Base-by-base conservation (phyloP, 2,329 filamentous ascomycete genomes). In the Hymenoscyphus linearis region DNA sequence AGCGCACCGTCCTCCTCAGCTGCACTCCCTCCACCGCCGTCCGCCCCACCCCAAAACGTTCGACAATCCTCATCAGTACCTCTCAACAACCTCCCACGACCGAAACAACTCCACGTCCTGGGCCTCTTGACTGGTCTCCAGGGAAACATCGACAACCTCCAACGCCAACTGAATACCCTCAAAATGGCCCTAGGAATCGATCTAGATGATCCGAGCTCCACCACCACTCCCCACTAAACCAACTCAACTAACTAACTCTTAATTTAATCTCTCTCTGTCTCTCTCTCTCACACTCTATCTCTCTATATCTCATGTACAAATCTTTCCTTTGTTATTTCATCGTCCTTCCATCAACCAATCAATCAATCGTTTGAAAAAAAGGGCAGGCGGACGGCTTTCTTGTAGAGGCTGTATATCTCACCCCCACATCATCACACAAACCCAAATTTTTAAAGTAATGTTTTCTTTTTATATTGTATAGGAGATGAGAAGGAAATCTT, bases 141-240 rank as follows among this genome's bases (percentile, higher is more conserved):
- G 37, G 64, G 64, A 2, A 65, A 65, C 3, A 67, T 71, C 40
- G 62, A 67, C 53, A 55, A 68, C 40, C 47, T 71, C 31, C 66
- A 69, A 56, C 64, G 65, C 27, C 65, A 71, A 35, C 44, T 71
- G 37, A 65, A 66, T 55, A 56, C 58, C 26, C 61, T 68, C 55
- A 70, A 68, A 60, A 60, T 56, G 25, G 53, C 62, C 34, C 55
- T 69, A n/a, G 71, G 66, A 40, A 69, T 67, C n/a, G 58, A 60
- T 16, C 26, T 56, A 16, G 58, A 60, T 18, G 58, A 59, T 27
- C 14, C 50, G 65, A 27, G 62, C 60, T 54, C 35, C 13, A 56
- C 34, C n/a, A n/a, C n/a, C n/a, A n/a, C n/a, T n/a, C n/a, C n/a
- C n/a, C n/a, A n/a, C n/a, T n/a, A n/a, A n/a, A n/a, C n/a, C n/a